Evolutionary conservation across 176 grass and related monocot species (phyloP).

Genomic region (Areca catechu): DNA sequence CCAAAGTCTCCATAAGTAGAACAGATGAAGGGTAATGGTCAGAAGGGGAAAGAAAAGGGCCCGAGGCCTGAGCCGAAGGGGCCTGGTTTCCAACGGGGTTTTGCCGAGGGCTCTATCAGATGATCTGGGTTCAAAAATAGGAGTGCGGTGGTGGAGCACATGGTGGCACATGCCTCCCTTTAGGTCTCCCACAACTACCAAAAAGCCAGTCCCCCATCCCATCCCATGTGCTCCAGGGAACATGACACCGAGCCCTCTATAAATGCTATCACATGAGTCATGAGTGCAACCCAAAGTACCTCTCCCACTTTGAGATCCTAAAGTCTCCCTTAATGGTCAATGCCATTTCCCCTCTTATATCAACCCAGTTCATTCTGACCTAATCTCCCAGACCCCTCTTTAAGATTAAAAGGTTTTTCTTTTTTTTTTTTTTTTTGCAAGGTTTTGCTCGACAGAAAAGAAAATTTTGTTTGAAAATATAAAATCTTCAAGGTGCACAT

Average conservation of each 20-base stretch:
- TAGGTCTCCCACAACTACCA: background rate
- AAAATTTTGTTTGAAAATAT: too few relatives aligned
- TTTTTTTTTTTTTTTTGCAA: too few relatives aligned
- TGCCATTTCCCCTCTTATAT: too few relatives aligned
- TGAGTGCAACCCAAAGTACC: constrained; percentile 1
- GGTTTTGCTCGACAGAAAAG: too few relatives aligned
- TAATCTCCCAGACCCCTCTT: too few relatives aligned
- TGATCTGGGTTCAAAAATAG: background rate
- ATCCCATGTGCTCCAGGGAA: constrained; percentile 11
- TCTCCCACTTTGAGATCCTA: background rate
- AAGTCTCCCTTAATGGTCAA: background rate
- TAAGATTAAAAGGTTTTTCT: too few relatives aligned
- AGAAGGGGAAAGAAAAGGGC: background rate
- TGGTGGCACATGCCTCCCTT: constrained; percentile 12
- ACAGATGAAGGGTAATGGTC: background rate
- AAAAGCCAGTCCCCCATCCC: background rate
- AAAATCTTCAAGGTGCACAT: too few relatives aligned
- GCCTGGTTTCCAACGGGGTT: too few relatives aligned
- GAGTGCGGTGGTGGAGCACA: constrained; percentile 7
- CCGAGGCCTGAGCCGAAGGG: background rate
- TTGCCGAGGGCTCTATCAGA: too few relatives aligned
- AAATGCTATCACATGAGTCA: constrained; percentile 6
- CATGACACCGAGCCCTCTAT: constrained; percentile 1
- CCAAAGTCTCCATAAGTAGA: background rate
- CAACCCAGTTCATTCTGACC: background rate